Percentiles rank a stretch among this genome's conserved stretches.
Evolutionary conservation across 2,329 filamentous ascomycete genomes (phyloP).

Genomic region (Pseudopyricularia javanii): DNA sequence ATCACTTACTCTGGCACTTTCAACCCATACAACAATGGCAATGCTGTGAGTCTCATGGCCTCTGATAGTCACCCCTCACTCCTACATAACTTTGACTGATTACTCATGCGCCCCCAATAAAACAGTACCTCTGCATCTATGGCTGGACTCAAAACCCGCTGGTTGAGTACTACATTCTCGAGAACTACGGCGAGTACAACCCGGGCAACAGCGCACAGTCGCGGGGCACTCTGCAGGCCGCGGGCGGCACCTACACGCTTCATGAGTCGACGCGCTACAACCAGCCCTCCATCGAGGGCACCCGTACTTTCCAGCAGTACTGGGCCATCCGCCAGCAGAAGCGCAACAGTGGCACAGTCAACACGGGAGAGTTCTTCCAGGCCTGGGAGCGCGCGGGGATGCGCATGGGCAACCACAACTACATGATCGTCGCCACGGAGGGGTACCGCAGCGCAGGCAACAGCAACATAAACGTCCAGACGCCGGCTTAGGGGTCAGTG

Average conservation of each 20-base stretch:
- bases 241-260: conserved; percentile 21
- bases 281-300: conserved; percentile 32
- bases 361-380: conserved; percentile 35
- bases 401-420: conserved; percentile 33
- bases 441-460: conserved; percentile 39
- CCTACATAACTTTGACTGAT: too few species aligned
- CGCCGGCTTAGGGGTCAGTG: too few species aligned
- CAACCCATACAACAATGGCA: conserved; percentile 2
- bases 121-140: conserved; percentile 25
- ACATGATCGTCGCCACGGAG: conserved; percentile 39
- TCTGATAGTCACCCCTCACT: too few species aligned
- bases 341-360: conserved; percentile 35
- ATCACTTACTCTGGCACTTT: conserved; percentile 2
- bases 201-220: conserved; percentile 16
- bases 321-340: conserved; percentile 32
- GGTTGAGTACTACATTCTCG: conserved; percentile 25
- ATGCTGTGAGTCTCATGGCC: conserved; percentile 2
- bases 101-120: conserved; percentile 28
- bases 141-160: conserved; percentile 24
- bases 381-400: conserved; percentile 34
- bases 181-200: conserved; percentile 17
- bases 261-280: conserved; percentile 23
- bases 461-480: too few species aligned
- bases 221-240: conserved; percentile 17
- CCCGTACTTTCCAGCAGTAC: conserved; percentile 35